These are phyloP conservation scores for Vitis labrusca DNA, from an alignment of 164 flowering plant species.

Conservation along the genomic window DNA sequence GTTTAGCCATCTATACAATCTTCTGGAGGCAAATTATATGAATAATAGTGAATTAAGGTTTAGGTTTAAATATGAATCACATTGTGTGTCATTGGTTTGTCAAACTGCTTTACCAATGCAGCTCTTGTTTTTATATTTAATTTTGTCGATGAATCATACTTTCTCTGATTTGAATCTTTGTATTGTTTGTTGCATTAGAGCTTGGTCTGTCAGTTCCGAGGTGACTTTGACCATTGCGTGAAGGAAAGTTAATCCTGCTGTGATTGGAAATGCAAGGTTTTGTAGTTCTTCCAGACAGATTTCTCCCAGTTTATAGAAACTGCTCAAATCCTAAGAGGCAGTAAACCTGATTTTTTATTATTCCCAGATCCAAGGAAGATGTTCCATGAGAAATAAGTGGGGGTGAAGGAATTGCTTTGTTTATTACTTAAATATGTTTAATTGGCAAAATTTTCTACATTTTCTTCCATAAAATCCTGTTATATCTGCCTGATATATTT, in stretches of 20 bases:
- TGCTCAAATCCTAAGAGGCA: background rate
- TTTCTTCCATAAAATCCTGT: no score
- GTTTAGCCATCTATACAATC: background rate
- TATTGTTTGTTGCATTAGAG: conserved; percentile 42
- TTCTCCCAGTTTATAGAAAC: conserved; percentile 1
- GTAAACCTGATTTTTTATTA: conserved; percentile 10
- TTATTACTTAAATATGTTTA: background rate
- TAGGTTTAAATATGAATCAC: background rate
- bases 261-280: conserved; percentile 14
- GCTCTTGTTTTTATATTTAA: background rate
- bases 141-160: no score
- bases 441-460: background rate
- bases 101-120: background rate
- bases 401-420: background rate
- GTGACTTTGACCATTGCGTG: conserved; percentile 39
- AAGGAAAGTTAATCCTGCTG: background rate
- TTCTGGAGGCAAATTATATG: background rate
- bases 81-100: background rate
- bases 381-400: conserved; percentile 7
- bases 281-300: conserved; percentile 5
- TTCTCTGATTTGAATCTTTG: conserved; percentile 21
- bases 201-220: conserved; percentile 82
- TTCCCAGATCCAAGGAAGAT: background rate
- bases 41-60: background rate
- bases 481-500: no score